Evolutionary conservation across 2,329 filamentous ascomycete species (phyloP), one percentile per base, ranked within the genome.

Genomic region (Ceratocystis albifundus): DNA sequence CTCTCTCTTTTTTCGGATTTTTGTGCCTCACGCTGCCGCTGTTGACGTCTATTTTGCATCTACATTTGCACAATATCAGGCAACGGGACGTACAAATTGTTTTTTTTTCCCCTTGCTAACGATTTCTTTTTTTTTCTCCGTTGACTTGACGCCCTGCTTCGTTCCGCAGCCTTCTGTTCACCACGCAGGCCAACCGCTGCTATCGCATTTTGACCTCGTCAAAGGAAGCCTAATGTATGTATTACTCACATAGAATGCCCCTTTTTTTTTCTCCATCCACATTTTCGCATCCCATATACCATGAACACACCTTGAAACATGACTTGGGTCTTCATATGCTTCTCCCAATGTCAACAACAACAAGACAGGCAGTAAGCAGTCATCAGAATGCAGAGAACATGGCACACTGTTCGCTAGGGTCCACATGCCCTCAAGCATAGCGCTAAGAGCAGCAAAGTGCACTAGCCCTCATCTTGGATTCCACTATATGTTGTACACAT

Each of bases 1-100:
- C 61, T 68, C 61, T 61, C 46, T 67, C 50, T 61, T 64, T 55
- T 25, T 25, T 63, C 64, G 48, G 41, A 67, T 41, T 41, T 48
- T 46, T 28, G 63, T 22, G 30, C 44, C 53, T 62, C 50, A 65
- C 68, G 62, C 62, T 68, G 66, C 69, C 70, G 69, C 70, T 53
- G 61, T 65, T 41, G 63, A 63, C 55, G 48, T 20, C n/a, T 7
- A 41, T 12, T 41, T 15, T 41, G 48, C 48, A 53, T 28, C 25
- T 25, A 22, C 48, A 17, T 15, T 50, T 25, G 20, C 48, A 53
- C 48, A 25, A 53, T 53, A 28, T 53, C 48, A 15, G 25, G 48
- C 48, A 7, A 59, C 6, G n/a, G 7, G 17, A 10, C 7, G 28
- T 7, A 17, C 25, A 10, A 17, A 36, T 22, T 8, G 10, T 32